Evolutionary conservation across 2,329 filamentous ascomycete species (phyloP).

Genomic region (Claviceps africana): DNA sequence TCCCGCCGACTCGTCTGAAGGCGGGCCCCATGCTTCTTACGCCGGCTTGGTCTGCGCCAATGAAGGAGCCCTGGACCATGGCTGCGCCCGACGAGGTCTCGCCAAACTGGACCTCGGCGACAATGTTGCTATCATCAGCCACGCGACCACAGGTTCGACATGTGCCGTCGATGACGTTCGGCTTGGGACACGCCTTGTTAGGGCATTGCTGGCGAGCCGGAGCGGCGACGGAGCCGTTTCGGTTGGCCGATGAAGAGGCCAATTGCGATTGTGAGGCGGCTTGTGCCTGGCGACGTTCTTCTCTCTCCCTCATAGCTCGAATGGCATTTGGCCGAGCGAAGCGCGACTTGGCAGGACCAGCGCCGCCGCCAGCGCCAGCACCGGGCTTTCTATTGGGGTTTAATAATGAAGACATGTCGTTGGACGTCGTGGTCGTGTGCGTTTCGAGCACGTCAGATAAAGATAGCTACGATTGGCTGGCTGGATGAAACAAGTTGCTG

Average conservation of each 20-base stretch:
- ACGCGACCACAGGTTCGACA: slow-evolving; percentile 79
- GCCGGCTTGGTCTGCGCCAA: slow-evolving; percentile 74
- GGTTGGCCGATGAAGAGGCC: slow-evolving; percentile 15
- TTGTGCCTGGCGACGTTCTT: slow-evolving; percentile 27
- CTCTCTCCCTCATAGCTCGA: slow-evolving; percentile 38
- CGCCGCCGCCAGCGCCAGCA: slow-evolving; percentile 9
- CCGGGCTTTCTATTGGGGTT: slow-evolving; percentile 24
- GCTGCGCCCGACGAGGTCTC: slow-evolving; percentile 77
- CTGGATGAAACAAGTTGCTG: background rate
- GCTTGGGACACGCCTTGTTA: slow-evolving; percentile 46
- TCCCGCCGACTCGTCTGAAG: slow-evolving; percentile 44
- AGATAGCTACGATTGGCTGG: background rate
- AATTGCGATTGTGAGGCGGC: slow-evolving; percentile 13
- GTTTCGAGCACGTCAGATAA: background rate
- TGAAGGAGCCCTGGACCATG: slow-evolving; percentile 77
- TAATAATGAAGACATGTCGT: slow-evolving; percentile 33
- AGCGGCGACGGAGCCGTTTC: slow-evolving; percentile 18
- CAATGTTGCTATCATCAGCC: slow-evolving; percentile 75
- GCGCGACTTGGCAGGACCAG: slow-evolving; percentile 21
- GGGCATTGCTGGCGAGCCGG: slow-evolving; percentile 34
- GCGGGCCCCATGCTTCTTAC: slow-evolving; percentile 53
- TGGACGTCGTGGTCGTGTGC: background rate
- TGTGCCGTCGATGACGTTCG: slow-evolving; percentile 49
- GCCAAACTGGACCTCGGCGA: slow-evolving; percentile 82
- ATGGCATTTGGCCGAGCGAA: slow-evolving; percentile 32